phyloP scores from a whole-genome alignment of 192 early-diverging fungal species.

The Coemansia sp. region DNA sequence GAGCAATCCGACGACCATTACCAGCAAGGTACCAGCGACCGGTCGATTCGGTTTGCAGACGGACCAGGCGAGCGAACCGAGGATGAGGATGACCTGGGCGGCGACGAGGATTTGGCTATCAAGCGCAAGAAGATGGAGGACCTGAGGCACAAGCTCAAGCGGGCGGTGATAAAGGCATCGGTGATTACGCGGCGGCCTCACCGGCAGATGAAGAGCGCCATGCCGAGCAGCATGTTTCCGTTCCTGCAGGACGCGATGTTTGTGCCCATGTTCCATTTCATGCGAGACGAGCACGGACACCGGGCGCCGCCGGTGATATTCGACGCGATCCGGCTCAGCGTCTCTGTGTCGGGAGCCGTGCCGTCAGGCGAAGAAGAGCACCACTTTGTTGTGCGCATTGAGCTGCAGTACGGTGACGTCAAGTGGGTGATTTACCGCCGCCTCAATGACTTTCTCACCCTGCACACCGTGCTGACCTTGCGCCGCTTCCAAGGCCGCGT shows the following conservation, averaged over 20 bases:
- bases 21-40: not conserved
- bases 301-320: conserved; percentile 57
- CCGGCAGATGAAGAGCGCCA: conserved; percentile 45
- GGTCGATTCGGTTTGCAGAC: not conserved
- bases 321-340: conserved; percentile 51
- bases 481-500: conserved; percentile 54
- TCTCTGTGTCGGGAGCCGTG: conserved; percentile 17
- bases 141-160: conserved; percentile 40
- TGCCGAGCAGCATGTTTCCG: conserved; percentile 45
- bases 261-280: conserved; percentile 57
- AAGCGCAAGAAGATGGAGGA: conserved; percentile 38
- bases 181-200: conserved; percentile 45
- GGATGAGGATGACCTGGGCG: conserved; percentile 17
- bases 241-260: conserved; percentile 58
- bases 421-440: conserved; percentile 74
- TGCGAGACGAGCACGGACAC: conserved; percentile 56
- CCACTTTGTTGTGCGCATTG: conserved; percentile 69
- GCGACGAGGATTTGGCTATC: conserved; percentile 23
- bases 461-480: conserved; percentile 64
- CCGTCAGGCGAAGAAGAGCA: conserved; percentile 22
- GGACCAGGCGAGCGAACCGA: not conserved
- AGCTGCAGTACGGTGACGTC: conserved; percentile 73
- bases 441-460: conserved; percentile 65
- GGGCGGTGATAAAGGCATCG: conserved; percentile 52
- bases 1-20: not conserved